A percentile compares a stretch with the other conserved stretches of the same genome.
phyloP scores from a whole-genome alignment of 345 rosid species.

The Gossypium herbaceum region DNA sequence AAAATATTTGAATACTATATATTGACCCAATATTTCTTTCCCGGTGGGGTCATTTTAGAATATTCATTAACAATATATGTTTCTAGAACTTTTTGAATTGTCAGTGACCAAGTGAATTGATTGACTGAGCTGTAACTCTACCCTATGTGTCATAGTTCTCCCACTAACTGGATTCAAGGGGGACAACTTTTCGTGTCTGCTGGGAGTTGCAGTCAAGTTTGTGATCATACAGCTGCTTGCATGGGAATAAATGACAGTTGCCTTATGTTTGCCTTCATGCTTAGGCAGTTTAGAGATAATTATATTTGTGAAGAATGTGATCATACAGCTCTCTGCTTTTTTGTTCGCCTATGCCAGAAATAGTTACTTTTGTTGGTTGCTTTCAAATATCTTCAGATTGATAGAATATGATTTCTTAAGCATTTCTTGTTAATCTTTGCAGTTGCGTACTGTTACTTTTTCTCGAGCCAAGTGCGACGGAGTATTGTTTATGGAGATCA shows the following conservation, averaged over 20 bases:
- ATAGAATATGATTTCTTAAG: background rate
- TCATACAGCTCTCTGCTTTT: background rate
- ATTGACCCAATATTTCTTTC: background rate
- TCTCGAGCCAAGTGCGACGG: slow-evolving; percentile 67
- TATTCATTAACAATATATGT: background rate
- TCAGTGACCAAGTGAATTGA: background rate
- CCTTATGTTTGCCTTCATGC: background rate
- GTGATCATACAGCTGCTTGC: background rate
- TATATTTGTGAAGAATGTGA: background rate
- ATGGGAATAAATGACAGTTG: background rate
- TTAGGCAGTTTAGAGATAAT: background rate
- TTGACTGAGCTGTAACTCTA: background rate
- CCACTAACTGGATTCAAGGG: background rate
- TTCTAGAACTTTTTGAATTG: background rate
- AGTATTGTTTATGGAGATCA: slow-evolving; percentile 89
- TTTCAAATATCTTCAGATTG: background rate
- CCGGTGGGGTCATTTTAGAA: background rate
- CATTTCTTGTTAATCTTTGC: slow-evolving; percentile 27
- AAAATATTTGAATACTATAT: background rate
- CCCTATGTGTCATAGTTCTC: background rate
- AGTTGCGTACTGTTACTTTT: slow-evolving; percentile 87
- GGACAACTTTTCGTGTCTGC: background rate
- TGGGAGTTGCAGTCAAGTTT: background rate
- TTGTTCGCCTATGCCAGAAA: background rate
- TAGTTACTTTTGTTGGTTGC: background rate